phyloP scores from a whole-genome alignment of 345 rosid genomes.

The Arabis alpina region DNA sequence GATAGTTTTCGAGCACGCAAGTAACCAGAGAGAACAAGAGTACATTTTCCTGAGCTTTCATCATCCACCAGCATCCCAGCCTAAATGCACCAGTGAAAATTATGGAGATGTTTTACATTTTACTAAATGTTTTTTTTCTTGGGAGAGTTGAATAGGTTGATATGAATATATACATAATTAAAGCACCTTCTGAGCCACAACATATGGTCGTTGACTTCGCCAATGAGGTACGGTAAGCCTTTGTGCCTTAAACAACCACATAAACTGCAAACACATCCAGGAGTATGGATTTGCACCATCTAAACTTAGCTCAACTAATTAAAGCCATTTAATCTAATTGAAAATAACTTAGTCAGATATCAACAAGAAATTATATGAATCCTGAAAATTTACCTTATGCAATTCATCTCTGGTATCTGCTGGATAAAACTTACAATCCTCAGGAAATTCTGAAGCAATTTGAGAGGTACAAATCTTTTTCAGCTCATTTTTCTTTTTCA shows the following conservation, averaged over 20 bases:
- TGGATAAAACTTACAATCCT: conserved; percentile 82
- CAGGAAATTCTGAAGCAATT: conserved; percentile 80
- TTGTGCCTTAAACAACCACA: conserved; percentile 87
- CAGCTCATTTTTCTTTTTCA: conserved; percentile 63
- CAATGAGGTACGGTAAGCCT: conserved; percentile 80
- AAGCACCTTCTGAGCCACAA: conserved; percentile 78
- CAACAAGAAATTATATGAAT: neutral
- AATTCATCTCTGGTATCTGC: conserved; percentile 92
- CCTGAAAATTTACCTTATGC: conserved; percentile 68
- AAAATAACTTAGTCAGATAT: no score
- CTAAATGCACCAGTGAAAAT: conserved; percentile 42
- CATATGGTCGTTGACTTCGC: conserved; percentile 82
- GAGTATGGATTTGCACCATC: conserved; percentile 21
- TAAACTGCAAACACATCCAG: conserved; percentile 60
- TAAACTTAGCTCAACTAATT: neutral
- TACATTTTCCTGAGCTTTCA: conserved; percentile 59
- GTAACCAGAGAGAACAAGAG: conserved; percentile 78
- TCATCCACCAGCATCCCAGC: conserved; percentile 59
- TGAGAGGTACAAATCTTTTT: conserved; percentile 71
- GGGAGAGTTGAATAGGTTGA: neutral
- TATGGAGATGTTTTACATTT: neutral
- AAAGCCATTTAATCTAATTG: no score
- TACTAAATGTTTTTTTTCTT: neutral
- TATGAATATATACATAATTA: conserved; percentile 4
- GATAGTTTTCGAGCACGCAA: conserved; percentile 71